Evolutionary conservation across 805 yeast genomes (phyloP).

Genomic region (Phaffomyces thermotolerans): DNA sequence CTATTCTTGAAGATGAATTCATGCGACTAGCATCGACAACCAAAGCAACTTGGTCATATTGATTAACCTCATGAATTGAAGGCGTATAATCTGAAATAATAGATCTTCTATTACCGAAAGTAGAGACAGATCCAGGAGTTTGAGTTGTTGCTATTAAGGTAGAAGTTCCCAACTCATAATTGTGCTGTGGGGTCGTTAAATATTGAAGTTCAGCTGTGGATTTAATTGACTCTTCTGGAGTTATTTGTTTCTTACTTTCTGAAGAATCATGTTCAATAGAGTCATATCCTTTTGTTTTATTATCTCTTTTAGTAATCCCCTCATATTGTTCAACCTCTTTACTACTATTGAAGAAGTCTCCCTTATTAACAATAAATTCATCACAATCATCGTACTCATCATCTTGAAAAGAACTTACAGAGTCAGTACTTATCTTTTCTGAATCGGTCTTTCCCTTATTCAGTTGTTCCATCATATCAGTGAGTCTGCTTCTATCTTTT

Average conservation of each 20-base stretch:
- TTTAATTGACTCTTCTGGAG: neutral
- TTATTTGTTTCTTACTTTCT: neutral
- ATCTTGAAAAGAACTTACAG: too few relatives aligned
- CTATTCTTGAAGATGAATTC: neutral
- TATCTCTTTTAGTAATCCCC: too few relatives aligned
- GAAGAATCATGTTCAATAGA: too few relatives aligned
- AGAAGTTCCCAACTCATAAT: neutral
- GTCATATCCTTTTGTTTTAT: too few relatives aligned
- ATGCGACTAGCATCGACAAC: constrained; percentile 9
- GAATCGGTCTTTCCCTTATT: too few relatives aligned
- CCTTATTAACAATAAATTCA: constrained; percentile 9
- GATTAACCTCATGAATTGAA: constrained; percentile 19
- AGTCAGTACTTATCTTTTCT: too few relatives aligned
- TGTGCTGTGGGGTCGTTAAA: neutral
- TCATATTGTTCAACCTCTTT: too few relatives aligned
- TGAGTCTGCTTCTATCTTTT: constrained; percentile 6
- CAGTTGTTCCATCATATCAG: constrained; percentile 1
- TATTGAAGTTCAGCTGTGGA: neutral
- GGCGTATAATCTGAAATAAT: constrained; percentile 23
- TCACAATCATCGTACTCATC: constrained; percentile 8
- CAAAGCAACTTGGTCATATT: constrained; percentile 12
- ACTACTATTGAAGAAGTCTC: too few relatives aligned
- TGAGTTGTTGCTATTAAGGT: neutral
- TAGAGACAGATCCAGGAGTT: neutral
- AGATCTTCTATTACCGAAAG: constrained; percentile 14